Evolutionary conservation across 2,329 filamentous ascomycete genomes (phyloP), one percentile per base, ranked within the genome.

Genomic region (Nemania sp.): DNA sequence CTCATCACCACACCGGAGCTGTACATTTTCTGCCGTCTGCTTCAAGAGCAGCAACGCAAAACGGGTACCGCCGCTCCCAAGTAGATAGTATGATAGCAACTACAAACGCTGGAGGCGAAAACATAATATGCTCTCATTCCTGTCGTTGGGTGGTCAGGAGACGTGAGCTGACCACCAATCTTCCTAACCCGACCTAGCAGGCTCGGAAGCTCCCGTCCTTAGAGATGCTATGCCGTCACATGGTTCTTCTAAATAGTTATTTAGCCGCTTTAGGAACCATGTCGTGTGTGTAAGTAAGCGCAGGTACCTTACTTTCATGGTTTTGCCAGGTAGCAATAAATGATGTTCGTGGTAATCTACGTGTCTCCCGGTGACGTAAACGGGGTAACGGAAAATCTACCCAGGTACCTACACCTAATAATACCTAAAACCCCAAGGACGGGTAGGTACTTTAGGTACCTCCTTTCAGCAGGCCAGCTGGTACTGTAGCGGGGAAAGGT

Each of bases 341-440:
- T 32, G 34, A 42, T n/a, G 11, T 34, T 45, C 29, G 15, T 29
- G 17, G 25, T 25, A 35, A 29, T 48, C 52, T 17, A 51, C 20
- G 17, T 42, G 37, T 64, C 42, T 63, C 37, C 45, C 11, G 13
- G 40, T 65, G 60, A 65, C 60, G 60, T 65, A 65, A 48, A 51
- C 11, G n/a, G 45, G 21, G 17, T 42, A 42, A 15, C 13, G 34
- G 17, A 12, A 20, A 43, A 17, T n/a, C n/a, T n/a, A 17, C 18
- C 10, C 9, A 15, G 10, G 50, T 46, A 54, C 40, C 17, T 49
- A 48, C 39, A n/a, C n/a, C n/a, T n/a, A n/a, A n/a, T n/a, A n/a
- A n/a, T n/a, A n/a, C 25, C 25, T 29, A 29, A 29, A 29, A 29
- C 3, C 7, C 25, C 7, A 4, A 29, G 25, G 25, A 29, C 25